Evolutionary conservation across 129 eudicot genomes (phyloP).

Genomic region (Cynara cardunculus): DNA sequence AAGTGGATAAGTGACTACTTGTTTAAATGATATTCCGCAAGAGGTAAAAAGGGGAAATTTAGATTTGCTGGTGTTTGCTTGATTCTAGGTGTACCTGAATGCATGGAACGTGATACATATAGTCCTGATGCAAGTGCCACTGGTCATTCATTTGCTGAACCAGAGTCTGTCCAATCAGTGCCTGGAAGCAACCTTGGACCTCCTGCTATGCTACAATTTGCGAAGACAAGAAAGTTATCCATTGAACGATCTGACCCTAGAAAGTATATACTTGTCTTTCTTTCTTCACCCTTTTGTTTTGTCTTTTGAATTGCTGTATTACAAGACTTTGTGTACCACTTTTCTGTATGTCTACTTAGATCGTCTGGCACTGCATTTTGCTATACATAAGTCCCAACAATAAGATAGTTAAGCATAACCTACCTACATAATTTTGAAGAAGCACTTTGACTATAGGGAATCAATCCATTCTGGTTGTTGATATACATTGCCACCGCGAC

Average conservation of each 20-base stretch:
- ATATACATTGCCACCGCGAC: no score
- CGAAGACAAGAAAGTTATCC: constrained; percentile 86
- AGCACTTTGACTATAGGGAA: no score
- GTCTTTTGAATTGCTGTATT: neutral
- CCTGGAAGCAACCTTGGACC: constrained; percentile 64
- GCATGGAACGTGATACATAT: constrained; percentile 53
- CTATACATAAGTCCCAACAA: no score
- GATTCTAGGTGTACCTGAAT: constrained; percentile 40
- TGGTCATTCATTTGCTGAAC: constrained; percentile 58
- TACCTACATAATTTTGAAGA: no score
- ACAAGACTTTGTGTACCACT: neutral
- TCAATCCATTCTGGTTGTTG: no score
- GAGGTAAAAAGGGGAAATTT: neutral
- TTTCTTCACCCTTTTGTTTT: neutral
- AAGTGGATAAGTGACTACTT: constrained; percentile 2
- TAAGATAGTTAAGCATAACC: no score
- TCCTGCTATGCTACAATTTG: constrained; percentile 68
- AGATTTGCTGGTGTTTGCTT: neutral
- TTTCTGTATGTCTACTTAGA: neutral
- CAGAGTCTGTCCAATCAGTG: constrained; percentile 60
- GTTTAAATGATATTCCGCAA: neutral
- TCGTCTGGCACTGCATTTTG: no score
- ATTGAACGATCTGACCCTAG: constrained; percentile 73
- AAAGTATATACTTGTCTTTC: constrained; percentile 39
- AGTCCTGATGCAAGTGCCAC: constrained; percentile 64